phyloP scores from a whole-genome alignment of 371 early-diverging fungal genomes.

The Mucor ambiguus region DNA sequence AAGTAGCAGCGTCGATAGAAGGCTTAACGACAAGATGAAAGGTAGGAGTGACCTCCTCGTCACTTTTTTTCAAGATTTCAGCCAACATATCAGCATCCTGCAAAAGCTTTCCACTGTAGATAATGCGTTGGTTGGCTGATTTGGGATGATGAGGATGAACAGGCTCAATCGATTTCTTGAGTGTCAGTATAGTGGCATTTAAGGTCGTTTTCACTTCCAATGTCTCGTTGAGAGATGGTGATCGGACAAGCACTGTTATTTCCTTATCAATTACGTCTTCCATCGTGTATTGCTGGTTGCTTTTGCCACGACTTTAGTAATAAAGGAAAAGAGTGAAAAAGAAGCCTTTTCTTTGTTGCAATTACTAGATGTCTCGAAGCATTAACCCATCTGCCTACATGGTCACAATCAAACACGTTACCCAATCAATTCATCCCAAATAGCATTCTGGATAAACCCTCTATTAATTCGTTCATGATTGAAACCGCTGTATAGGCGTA shows the following conservation, averaged over 20 bases:
- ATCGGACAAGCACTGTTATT: slow-evolving; percentile 37
- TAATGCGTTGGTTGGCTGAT: slow-evolving; percentile 43
- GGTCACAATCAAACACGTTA: slow-evolving; percentile 2
- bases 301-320: background rate
- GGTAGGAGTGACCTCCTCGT: slow-evolving; percentile 25
- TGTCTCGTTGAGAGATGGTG: slow-evolving; percentile 47
- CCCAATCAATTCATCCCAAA: background rate
- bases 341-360: background rate
- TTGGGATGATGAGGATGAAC: slow-evolving; percentile 44
- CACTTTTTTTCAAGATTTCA: slow-evolving; percentile 32
- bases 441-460: background rate
- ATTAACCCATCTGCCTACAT: slow-evolving; percentile 1
- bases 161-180: slow-evolving; percentile 36
- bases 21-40: slow-evolving; percentile 56
- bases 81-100: slow-evolving; percentile 30
- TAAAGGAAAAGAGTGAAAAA: background rate
- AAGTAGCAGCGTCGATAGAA: slow-evolving; percentile 13
- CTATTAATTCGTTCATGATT: background rate
- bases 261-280: slow-evolving; percentile 11
- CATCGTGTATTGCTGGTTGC: background rate
- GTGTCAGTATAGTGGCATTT: slow-evolving; percentile 25
- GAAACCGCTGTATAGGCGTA: background rate
- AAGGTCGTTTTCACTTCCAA: slow-evolving; percentile 20
- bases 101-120: slow-evolving; percentile 43
- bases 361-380: background rate